Percentiles rank a stretch among this genome's conserved stretches.
phyloP scores from a whole-genome alignment of 495 filamentous ascomycete species.

The Stereocaulon alpinum region DNA sequence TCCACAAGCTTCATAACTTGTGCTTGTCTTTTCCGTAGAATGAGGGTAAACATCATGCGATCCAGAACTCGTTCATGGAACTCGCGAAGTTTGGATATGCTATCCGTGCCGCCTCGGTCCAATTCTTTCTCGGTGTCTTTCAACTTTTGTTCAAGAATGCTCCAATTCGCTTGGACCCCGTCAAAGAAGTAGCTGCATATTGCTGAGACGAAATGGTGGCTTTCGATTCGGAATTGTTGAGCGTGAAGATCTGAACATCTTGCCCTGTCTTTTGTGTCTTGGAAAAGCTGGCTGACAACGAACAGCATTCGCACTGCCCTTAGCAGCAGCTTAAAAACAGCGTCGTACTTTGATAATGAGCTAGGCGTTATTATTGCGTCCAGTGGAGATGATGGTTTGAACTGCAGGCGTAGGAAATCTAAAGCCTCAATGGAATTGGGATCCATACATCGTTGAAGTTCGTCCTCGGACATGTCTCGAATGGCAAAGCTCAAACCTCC shows the following conservation, averaged over 20 bases:
- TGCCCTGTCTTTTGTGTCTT: slow-evolving; percentile 28
- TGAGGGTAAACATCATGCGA: slow-evolving; percentile 60
- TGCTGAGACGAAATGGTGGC: slow-evolving; percentile 63
- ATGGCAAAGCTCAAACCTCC: slow-evolving; percentile 80
- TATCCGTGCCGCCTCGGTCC: slow-evolving; percentile 38
- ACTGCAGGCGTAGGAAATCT: slow-evolving; percentile 82
- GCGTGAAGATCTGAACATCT: slow-evolving; percentile 28
- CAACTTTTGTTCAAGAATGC: slow-evolving; percentile 53
- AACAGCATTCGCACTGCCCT: slow-evolving; percentile 71
- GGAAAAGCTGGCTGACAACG: slow-evolving; percentile 53
- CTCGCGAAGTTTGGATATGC: slow-evolving; percentile 54
- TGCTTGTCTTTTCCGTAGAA: slow-evolving; percentile 59
- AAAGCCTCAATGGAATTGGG: slow-evolving; percentile 71
- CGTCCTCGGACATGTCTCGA: slow-evolving; percentile 63
- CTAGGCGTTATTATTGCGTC: slow-evolving; percentile 58
- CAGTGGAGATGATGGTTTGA: slow-evolving; percentile 65
- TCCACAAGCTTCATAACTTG: slow-evolving; percentile 66
- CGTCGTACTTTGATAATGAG: slow-evolving; percentile 68
- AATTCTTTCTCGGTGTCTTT: slow-evolving; percentile 49
- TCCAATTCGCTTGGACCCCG: slow-evolving; percentile 63
- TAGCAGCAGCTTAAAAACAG: slow-evolving; percentile 67
- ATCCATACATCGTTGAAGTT: slow-evolving; percentile 70
- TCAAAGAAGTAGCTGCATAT: slow-evolving; percentile 68
- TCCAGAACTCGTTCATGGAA: slow-evolving; percentile 71
- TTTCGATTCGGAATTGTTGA: slow-evolving; percentile 60